Evolutionary conservation across 1,284 basidiomycete genomes (phyloP).

Genomic region (Sporisorium scitamineum): DNA sequence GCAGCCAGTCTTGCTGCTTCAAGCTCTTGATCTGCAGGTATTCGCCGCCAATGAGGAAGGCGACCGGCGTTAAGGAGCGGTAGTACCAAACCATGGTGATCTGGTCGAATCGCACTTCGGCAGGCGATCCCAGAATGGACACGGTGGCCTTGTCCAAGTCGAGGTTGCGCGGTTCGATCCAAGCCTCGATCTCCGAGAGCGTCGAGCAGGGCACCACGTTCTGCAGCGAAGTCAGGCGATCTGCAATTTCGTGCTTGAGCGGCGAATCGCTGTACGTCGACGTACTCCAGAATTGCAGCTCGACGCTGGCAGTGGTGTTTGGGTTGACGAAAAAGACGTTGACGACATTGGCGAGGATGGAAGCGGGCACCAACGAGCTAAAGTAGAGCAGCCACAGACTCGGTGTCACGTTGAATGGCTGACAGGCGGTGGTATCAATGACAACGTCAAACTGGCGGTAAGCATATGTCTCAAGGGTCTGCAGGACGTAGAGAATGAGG

Average conservation of each 20-base stretch:
- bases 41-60: constrained; percentile 59
- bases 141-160: constrained; percentile 51
- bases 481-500: constrained; percentile 72
- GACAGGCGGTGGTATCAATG: constrained; percentile 55
- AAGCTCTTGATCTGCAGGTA: constrained; percentile 63
- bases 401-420: constrained; percentile 50
- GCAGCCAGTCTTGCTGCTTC: constrained; percentile 57
- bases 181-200: constrained; percentile 53
- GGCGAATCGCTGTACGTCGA: constrained; percentile 31
- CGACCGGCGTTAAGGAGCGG: constrained; percentile 58
- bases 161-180: constrained; percentile 59
- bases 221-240: constrained; percentile 40
- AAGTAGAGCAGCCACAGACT: constrained; percentile 63
- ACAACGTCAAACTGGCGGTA: constrained; percentile 57
- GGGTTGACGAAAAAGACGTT: constrained; percentile 58
- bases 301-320: constrained; percentile 55
- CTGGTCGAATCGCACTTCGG: constrained; percentile 54
- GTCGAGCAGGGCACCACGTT: constrained; percentile 41
- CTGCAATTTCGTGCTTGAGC: constrained; percentile 36
- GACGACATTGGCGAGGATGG: constrained; percentile 52
- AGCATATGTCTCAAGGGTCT: constrained; percentile 48
- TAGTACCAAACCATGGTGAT: constrained; percentile 67
- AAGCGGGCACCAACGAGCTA: constrained; percentile 50
- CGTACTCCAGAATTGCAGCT: constrained; percentile 38
- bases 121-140: constrained; percentile 41